Conservation (phyloP, 1,139 yeast genomes). For the Arxiozyma heterogenica region DNA sequence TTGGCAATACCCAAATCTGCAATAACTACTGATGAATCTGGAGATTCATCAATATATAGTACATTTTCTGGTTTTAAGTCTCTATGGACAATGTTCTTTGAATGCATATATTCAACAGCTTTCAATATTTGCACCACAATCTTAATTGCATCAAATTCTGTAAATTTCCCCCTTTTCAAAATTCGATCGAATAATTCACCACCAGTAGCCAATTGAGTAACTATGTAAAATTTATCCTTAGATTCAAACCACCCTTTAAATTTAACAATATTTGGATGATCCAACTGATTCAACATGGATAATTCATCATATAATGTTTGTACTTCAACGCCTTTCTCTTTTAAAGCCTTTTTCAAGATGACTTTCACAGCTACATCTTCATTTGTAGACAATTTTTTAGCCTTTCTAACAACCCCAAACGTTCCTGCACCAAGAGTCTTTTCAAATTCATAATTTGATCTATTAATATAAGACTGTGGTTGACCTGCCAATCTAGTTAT, state of each 20-base stretch:
- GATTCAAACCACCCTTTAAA: slow-evolving; percentile 86
- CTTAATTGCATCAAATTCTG: slow-evolving; percentile 73
- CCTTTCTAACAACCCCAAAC: slow-evolving; percentile 80
- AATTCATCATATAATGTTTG: slow-evolving; percentile 68
- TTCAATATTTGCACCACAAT: slow-evolving; percentile 61
- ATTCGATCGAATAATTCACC: slow-evolving; percentile 88
- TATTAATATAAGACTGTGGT: slow-evolving; percentile 59
- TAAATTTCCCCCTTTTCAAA: slow-evolving; percentile 63
- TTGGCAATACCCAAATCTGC: slow-evolving; percentile 95
- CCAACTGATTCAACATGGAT: slow-evolving; percentile 48
- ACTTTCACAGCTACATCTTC: slow-evolving; percentile 84
- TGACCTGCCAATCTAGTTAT: slow-evolving; percentile 58
- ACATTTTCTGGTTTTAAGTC: slow-evolving; percentile 89
- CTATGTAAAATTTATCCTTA: slow-evolving; percentile 65
- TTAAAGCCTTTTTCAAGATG: slow-evolving; percentile 69
- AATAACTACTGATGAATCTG: slow-evolving; percentile 61
- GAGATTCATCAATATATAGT: slow-evolving; percentile 42
- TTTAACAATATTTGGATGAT: slow-evolving; percentile 75
- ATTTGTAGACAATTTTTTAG: slow-evolving; percentile 46
- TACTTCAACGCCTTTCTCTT: slow-evolving; percentile 49
- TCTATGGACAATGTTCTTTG: slow-evolving; percentile 71
- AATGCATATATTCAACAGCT: slow-evolving; percentile 69
- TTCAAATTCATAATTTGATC: slow-evolving; percentile 60
- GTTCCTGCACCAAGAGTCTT: slow-evolving; percentile 84
- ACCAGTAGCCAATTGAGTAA: slow-evolving; percentile 74